Evolutionary conservation across 345 rosid species (phyloP), one percentile per base, ranked within the genome.

Genomic region (Acer campestre): DNA sequence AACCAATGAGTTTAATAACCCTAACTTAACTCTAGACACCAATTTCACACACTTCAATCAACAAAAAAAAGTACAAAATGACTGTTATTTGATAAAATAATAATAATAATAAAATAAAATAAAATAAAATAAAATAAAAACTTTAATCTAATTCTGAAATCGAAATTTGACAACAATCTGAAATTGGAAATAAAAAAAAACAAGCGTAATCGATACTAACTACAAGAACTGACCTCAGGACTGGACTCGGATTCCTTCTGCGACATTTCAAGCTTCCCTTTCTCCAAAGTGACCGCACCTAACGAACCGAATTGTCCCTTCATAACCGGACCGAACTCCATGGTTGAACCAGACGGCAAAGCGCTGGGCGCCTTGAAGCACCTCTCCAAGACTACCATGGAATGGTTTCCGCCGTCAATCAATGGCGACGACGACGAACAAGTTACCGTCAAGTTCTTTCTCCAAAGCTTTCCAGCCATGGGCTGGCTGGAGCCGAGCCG

Each of bases 271-370:
- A 93, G 90, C 81, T 94, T 96, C 78, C 95, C 95, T 72, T 94
- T 96, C 82, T 96, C 97, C 84, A 96, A 83, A 35, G 99, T 96
- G 8, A 92, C 97, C 42, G 97, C 89, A 69, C 97, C 97, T 10
- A 85, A 58, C 0, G 98, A 85, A 14, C 98, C 97, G 53, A 51
- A 85, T 72, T 88, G 74, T 22, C 84, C 91, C 83, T 90, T 94
- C 97, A 96, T 96, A 68, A 86, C 82, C 16, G 97, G 97, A n/a
- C 90, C 91, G 48, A 73, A 78, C 75, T 81, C 89, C 9, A 79
- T 77, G 44, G 58, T 46, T 71, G 84, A 82, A 75, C 80, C 73
- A 7, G 78, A 71, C 49, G 89, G 77, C 22, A 63, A 18, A 63
- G 70, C 77, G 51, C 77, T 62, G 9, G 69, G 61, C 46, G 88